Evolutionary conservation across 805 yeast species (phyloP).

Genomic region (Zygoascus ofunaensis): DNA sequence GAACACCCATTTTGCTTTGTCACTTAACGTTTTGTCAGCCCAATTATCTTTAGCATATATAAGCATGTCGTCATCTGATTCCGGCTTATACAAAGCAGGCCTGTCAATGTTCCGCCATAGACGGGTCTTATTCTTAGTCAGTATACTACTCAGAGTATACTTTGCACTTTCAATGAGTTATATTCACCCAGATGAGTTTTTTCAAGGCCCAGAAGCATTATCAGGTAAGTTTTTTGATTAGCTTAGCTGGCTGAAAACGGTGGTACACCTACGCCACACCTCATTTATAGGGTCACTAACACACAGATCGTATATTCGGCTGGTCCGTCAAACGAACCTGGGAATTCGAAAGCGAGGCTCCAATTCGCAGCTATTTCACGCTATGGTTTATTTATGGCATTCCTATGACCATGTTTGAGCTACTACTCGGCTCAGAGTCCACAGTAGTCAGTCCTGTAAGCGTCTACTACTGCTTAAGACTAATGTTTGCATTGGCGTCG

Average conservation of each 20-base stretch:
- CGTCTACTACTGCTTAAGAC: slow-evolving; percentile 45
- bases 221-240: slow-evolving; percentile 28
- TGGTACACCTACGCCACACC: no score
- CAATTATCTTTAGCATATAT: no score
- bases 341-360: slow-evolving; percentile 58
- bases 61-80: no score
- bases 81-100: neutral
- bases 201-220: slow-evolving; percentile 78
- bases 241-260: neutral
- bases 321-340: slow-evolving; percentile 56
- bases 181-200: slow-evolving; percentile 96
- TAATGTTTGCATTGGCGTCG: slow-evolving; percentile 36
- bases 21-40: no score
- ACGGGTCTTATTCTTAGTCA: slow-evolving; percentile 39
- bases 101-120: slow-evolving; percentile 27
- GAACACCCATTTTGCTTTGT: no score
- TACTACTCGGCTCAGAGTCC: slow-evolving; percentile 18
- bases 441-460: slow-evolving; percentile 36
- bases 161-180: slow-evolving; percentile 68
- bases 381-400: slow-evolving; percentile 54
- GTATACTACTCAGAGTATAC: slow-evolving; percentile 42
- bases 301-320: slow-evolving; percentile 29
- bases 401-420: slow-evolving; percentile 44
- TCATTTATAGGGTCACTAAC: no score
- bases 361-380: slow-evolving; percentile 67